phyloP scores from a whole-genome alignment of 306 rosid genomes.

The Chamaecrista fasciculata region DNA sequence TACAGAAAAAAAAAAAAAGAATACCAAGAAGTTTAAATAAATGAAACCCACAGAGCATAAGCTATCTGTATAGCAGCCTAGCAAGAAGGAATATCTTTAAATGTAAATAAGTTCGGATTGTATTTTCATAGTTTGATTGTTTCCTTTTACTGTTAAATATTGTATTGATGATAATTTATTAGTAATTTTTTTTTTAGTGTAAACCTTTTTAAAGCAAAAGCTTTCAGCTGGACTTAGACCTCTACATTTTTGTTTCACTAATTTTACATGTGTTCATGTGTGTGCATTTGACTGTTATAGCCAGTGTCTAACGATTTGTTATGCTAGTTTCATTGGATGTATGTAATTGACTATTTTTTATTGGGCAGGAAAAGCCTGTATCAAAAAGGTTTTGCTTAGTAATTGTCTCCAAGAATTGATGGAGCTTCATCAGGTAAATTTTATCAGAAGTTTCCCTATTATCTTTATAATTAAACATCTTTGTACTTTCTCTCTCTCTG shows the following conservation, averaged over 20 bases:
- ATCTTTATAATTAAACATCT: constrained; percentile 16
- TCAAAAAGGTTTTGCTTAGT: constrained; percentile 94
- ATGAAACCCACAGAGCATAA: not conserved
- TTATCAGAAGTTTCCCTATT: not conserved
- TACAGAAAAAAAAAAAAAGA: not conserved
- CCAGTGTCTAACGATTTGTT: not conserved
- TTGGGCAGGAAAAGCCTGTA: constrained; percentile 85
- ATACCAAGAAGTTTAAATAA: not conserved
- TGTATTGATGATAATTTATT: not conserved
- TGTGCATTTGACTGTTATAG: not conserved
- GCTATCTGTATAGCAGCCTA: not conserved
- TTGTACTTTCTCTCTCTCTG: not conserved
- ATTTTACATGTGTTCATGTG: not conserved
- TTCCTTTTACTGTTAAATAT: not conserved
- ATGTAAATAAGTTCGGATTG: not conserved
- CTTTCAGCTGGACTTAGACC: too few relatives aligned
- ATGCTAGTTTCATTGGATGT: not conserved
- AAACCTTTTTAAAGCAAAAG: not conserved
- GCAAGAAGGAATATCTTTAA: not conserved
- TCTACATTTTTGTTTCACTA: not conserved
- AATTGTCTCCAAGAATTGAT: constrained; percentile 97
- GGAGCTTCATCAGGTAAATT: constrained; percentile 98
- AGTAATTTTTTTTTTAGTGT: not conserved
- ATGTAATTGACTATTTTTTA: constrained; percentile 21
- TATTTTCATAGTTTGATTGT: constrained; percentile 8